These are phyloP conservation scores for Rhinocladiella similis DNA, from an alignment of 2,329 filamentous ascomycete species.

Conservation along the genomic window DNA sequence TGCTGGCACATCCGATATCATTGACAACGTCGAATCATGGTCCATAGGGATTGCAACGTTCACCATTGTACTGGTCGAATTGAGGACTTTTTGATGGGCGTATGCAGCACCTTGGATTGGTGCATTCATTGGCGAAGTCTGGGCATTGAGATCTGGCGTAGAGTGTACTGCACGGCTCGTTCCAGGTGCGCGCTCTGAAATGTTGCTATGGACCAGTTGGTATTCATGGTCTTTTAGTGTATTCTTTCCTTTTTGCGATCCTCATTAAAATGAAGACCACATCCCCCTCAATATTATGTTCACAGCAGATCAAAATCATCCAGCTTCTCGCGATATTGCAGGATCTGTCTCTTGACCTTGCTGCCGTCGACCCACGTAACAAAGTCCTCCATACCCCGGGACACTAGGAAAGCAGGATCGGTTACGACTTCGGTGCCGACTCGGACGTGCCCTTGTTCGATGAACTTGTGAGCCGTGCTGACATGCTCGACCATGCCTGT, in stretches of 20 bases:
- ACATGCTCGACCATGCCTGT: conserved; percentile 90
- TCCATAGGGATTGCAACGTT: too few species aligned
- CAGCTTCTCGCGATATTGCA: conserved; percentile 91
- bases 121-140: too few species aligned
- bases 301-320: conserved; percentile 92
- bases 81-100: too few species aligned
- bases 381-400: conserved; percentile 89
- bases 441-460: conserved; percentile 91
- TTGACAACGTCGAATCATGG: not conserved
- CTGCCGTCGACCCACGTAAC: conserved; percentile 94
- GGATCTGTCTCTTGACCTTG: conserved; percentile 95
- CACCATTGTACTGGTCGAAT: too few species aligned
- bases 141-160: too few species aligned
- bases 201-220: too few species aligned
- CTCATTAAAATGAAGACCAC: too few species aligned
- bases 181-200: too few species aligned
- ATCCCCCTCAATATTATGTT: conserved; percentile 27
- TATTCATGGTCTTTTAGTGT: too few species aligned
- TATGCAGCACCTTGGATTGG: too few species aligned
- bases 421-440: conserved; percentile 89
- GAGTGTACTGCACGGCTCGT: too few species aligned
- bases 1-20: not conserved
- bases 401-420: conserved; percentile 86
- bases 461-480: conserved; percentile 68
- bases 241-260: too few species aligned